These are phyloP conservation scores for Apiotrichum montevideense DNA, from an alignment of 1,284 basidiomycete genomes.

Conservation along the genomic window DNA sequence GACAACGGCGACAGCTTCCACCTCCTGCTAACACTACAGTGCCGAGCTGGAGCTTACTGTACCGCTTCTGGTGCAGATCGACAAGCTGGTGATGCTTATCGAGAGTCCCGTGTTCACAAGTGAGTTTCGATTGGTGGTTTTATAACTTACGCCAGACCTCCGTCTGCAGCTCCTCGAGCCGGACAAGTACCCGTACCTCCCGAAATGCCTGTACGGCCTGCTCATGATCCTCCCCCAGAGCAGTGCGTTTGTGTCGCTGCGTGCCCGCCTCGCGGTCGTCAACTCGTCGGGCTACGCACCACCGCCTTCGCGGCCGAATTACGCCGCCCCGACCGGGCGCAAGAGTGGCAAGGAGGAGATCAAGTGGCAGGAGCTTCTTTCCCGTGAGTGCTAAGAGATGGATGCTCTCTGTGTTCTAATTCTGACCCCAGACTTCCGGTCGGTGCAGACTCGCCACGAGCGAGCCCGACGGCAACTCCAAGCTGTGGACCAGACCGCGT, in stretches of 20 bases:
- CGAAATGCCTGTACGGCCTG: constrained; percentile 95
- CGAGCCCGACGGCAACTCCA: constrained; percentile 61
- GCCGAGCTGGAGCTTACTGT: constrained; percentile 97
- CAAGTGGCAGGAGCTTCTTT: constrained; percentile 85
- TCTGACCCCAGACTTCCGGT: constrained; percentile 56
- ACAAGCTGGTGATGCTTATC: constrained; percentile 96
- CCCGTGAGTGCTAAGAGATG: constrained; percentile 50
- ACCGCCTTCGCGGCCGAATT: constrained; percentile 10
- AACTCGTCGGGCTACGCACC: constrained; percentile 91
- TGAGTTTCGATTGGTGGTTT: constrained; percentile 44
- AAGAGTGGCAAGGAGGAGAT: constrained; percentile 79
- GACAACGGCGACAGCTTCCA: background rate
- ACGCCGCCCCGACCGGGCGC: constrained; percentile 47
- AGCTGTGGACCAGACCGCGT: constrained; percentile 18
- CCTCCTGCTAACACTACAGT: constrained; percentile 47
- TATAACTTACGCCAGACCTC: constrained; percentile 58
- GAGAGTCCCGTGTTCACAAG: constrained; percentile 98
- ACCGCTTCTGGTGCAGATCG: constrained; percentile 87
- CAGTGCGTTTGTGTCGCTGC: constrained; percentile 88
- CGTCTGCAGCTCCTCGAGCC: constrained; percentile 94
- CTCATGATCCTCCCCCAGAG: constrained; percentile 97
- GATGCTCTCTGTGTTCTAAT: background rate
- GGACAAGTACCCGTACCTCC: constrained; percentile 89
- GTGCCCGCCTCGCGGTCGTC: constrained; percentile 89
- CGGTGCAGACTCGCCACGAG: constrained; percentile 77